These are phyloP conservation scores for Harrya chromipes DNA, from an alignment of 768 basidiomycete genomes.

Conservation along the genomic window DNA sequence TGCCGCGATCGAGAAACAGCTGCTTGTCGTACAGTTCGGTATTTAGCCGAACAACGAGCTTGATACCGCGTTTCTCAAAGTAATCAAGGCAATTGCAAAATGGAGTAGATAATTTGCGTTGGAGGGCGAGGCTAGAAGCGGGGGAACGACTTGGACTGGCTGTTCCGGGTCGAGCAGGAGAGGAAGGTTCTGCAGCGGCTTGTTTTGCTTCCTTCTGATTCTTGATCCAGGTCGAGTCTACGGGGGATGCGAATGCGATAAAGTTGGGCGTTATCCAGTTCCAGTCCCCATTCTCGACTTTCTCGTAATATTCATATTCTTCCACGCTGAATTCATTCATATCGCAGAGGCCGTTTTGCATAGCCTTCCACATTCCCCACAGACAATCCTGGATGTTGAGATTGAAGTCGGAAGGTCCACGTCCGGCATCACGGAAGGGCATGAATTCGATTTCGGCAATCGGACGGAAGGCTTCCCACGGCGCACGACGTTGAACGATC, in stretches of 20 bases:
- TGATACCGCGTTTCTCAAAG: conserved; percentile 83
- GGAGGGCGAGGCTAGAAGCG: conserved; percentile 54
- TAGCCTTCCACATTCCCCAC: conserved; percentile 85
- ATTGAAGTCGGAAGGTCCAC: conserved; percentile 89
- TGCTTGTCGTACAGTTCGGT: conserved; percentile 85
- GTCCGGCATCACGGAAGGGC: conserved; percentile 94
- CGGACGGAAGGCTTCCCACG: conserved; percentile 94
- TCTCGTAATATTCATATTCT: conserved; percentile 93
- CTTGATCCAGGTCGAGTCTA: conserved; percentile 80
- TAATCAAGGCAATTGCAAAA: conserved; percentile 92
- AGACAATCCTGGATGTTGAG: conserved; percentile 90
- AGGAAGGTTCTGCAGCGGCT: conserved; percentile 18
- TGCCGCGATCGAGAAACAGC: conserved; percentile 79
- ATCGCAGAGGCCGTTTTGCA: conserved; percentile 90
- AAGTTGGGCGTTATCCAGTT: conserved; percentile 93
- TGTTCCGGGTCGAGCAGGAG: conserved; percentile 29
- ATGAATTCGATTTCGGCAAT: conserved; percentile 90
- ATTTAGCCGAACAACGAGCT: conserved; percentile 91
- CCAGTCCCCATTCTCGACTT: conserved; percentile 94
- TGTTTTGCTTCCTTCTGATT: conserved; percentile 63
- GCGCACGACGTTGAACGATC: conserved; percentile 85
- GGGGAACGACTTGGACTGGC: conserved; percentile 21
- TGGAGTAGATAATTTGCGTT: conserved; percentile 72
- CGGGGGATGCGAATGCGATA: conserved; percentile 92
- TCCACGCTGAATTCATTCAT: conserved; percentile 92